Conservation (phyloP, 768 basidiomycete genomes). For the Auriscalpium microsporum region DNA sequence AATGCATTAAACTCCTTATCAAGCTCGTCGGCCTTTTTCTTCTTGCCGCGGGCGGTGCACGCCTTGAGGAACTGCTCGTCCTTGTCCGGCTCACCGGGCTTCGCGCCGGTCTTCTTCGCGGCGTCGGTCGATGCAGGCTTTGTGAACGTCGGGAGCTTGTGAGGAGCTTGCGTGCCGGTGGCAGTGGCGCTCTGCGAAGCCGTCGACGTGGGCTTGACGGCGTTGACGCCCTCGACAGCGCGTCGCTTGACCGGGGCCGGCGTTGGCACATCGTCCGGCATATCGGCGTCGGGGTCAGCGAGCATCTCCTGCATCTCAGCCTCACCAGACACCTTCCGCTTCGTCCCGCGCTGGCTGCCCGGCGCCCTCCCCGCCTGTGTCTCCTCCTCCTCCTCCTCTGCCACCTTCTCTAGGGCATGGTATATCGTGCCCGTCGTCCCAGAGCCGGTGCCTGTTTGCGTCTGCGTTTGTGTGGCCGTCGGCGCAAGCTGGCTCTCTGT, state of each 20-base stretch:
- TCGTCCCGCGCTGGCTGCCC: conserved; percentile 19
- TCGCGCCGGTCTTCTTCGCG: not conserved
- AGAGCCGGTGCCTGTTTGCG: not conserved
- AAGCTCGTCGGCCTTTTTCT: conserved; percentile 47
- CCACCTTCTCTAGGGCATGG: not conserved
- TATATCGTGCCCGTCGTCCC: not conserved
- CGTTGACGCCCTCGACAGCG: conserved; percentile 33
- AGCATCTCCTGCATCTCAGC: conserved; percentile 26
- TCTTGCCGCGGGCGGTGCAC: conserved; percentile 58
- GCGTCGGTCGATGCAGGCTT: not conserved
- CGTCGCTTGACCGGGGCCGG: conserved; percentile 29
- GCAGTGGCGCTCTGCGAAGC: not conserved
- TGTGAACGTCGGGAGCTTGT: not conserved
- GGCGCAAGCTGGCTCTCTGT: not conserved
- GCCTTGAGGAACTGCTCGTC: conserved; percentile 60
- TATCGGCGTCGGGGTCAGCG: not conserved
- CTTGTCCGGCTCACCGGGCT: conserved; percentile 31
- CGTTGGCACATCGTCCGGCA: not conserved
- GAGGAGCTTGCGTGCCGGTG: not conserved
- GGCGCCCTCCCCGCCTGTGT: not conserved
- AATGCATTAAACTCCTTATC: conserved; percentile 72
- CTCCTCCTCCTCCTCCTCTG: conserved; percentile 7
- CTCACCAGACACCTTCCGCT: conserved; percentile 31
- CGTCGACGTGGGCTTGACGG: conserved; percentile 16
- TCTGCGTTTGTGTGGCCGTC: not conserved